These are phyloP conservation scores for Cryptococcus wingfieldii DNA, from an alignment of 1,284 basidiomycete genomes.

Conservation along the genomic window DNA sequence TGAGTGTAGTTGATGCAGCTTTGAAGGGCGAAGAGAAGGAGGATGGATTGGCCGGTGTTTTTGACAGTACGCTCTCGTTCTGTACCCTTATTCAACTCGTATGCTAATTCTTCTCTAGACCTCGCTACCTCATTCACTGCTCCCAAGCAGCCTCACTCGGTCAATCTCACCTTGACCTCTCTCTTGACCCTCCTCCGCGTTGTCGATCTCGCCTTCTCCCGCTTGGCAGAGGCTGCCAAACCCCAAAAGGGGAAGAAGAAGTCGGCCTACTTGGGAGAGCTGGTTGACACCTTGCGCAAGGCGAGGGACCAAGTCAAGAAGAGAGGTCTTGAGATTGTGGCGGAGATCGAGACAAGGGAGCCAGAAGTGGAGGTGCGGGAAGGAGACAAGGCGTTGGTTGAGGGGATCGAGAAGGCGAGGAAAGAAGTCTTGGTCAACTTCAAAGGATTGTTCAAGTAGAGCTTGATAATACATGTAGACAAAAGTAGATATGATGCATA, in stretches of 20 bases:
- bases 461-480: too few relatives aligned
- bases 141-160: too few relatives aligned
- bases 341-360: background rate
- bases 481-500: too few relatives aligned
- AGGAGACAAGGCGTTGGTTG: too few relatives aligned
- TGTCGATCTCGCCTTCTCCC: constrained; percentile 8
- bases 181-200: constrained; percentile 7
- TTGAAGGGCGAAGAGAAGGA: background rate
- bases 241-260: constrained; percentile 28
- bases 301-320: constrained; percentile 8
- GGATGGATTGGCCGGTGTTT: constrained; percentile 2
- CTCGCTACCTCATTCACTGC: too few relatives aligned
- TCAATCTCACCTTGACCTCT: background rate
- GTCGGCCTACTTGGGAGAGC: constrained; percentile 1
- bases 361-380: too few relatives aligned
- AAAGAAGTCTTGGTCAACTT: too few relatives aligned
- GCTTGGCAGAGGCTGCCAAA: constrained; percentile 11
- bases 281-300: constrained; percentile 4
- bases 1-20: background rate
- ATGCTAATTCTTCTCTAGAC: background rate
- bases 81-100: background rate
- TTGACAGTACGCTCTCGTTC: constrained; percentile 2
- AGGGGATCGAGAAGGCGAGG: too few relatives aligned
- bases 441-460: too few relatives aligned
- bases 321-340: constrained; percentile 7